phyloP scores from a whole-genome alignment of 148 eudicot genomes.

The Simmondsia chinensis region DNA sequence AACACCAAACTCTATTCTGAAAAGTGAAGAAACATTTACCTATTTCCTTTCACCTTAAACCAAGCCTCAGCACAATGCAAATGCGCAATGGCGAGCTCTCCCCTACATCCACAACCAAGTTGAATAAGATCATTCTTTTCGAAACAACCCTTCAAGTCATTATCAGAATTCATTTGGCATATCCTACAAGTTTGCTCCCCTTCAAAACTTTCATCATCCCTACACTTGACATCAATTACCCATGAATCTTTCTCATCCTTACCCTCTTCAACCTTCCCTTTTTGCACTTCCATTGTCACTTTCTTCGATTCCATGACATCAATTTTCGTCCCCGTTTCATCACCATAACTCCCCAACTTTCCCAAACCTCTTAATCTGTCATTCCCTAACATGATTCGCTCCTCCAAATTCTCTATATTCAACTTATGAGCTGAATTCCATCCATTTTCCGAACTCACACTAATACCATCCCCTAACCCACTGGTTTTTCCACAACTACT shows the following conservation, averaged over 20 bases:
- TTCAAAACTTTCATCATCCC: constrained; percentile 10
- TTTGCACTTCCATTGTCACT: constrained; percentile 5
- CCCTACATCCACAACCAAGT: constrained; percentile 74
- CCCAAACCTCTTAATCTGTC: too few species aligned
- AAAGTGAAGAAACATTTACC: constrained; percentile 23
- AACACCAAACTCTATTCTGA: background rate
- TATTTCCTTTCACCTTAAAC: constrained; percentile 67
- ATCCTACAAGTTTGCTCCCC: constrained; percentile 55
- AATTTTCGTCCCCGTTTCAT: too few species aligned
- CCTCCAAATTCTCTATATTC: too few species aligned
- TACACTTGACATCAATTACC: constrained; percentile 28
- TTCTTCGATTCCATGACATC: constrained; percentile 9
- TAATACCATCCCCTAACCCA: too few species aligned
- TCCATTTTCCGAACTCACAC: too few species aligned
- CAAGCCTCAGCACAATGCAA: constrained; percentile 63
- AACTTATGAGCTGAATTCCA: too few species aligned
- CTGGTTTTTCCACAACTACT: too few species aligned
- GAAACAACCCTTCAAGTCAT: constrained; percentile 11
- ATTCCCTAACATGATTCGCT: too few species aligned
- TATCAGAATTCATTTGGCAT: constrained; percentile 54
- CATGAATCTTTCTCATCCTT: constrained; percentile 14
- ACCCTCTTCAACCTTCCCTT: background rate
- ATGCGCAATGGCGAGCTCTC: constrained; percentile 65
- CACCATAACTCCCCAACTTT: too few species aligned
- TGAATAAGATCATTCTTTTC: constrained; percentile 25